These are phyloP conservation scores for Prunus mongolica DNA, from an alignment of 306 rosid genomes.

Conservation along the genomic window DNA sequence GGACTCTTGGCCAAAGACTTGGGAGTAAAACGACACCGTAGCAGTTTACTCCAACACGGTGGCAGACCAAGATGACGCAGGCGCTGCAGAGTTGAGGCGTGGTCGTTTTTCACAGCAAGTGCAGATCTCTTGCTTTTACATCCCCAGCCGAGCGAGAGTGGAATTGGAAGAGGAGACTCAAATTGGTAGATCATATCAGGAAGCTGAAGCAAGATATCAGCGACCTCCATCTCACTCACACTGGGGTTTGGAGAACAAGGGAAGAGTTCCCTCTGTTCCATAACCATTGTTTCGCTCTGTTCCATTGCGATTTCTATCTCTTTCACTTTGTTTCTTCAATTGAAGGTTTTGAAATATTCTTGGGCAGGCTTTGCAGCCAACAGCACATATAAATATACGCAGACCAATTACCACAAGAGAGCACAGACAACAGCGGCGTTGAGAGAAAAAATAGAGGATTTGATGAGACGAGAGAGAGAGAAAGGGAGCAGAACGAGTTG, in stretches of 20 bases:
- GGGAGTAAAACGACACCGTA: neutral
- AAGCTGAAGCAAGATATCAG: constrained; percentile 30
- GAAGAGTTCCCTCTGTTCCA: neutral
- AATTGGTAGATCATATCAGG: constrained; percentile 10
- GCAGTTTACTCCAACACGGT: neutral
- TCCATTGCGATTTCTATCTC: neutral
- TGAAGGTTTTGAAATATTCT: neutral
- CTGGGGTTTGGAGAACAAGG: neutral
- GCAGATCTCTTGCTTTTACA: constrained; percentile 49
- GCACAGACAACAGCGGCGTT: neutral
- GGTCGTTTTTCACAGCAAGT: neutral
- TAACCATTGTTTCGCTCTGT: neutral
- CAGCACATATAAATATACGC: neutral
- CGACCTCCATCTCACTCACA: constrained; percentile 30
- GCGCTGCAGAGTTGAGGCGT: neutral
- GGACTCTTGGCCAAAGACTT: neutral
- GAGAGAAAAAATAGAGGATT: neutral
- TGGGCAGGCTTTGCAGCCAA: neutral
- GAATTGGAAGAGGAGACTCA: neutral
- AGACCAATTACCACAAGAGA: neutral
- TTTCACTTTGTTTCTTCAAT: neutral
- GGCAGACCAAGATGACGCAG: neutral
- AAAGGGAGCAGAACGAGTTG: neutral
- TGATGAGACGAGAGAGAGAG: neutral
- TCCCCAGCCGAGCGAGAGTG: constrained; percentile 32